Percentiles rank a stretch among this genome's conserved stretches.
phyloP scores from a whole-genome alignment of 2,329 filamentous ascomycete species.

The Neoascochyta sp. region DNA sequence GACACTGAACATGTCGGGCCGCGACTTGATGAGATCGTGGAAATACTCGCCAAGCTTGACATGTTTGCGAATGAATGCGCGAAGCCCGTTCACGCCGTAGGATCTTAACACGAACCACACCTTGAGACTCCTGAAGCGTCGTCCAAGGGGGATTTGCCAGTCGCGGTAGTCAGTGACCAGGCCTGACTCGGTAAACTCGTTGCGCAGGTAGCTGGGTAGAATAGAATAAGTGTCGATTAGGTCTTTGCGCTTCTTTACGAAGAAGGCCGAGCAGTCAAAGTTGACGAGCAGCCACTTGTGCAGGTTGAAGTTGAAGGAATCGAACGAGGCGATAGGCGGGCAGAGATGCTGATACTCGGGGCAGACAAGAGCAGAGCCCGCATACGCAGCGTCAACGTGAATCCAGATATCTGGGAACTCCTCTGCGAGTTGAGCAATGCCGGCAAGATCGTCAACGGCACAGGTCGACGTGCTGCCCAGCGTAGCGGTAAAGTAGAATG shows the following conservation, averaged over 20 bases:
- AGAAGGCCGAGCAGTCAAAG: slow-evolving; percentile 78
- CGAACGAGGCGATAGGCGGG: slow-evolving; percentile 61
- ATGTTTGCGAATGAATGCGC: slow-evolving; percentile 66
- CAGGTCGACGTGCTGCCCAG: slow-evolving; percentile 87
- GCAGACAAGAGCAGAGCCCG: slow-evolving; percentile 76
- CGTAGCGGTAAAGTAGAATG: slow-evolving; percentile 81
- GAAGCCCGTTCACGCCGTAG: slow-evolving; percentile 75
- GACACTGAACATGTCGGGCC: slow-evolving; percentile 70
- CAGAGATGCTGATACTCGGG: slow-evolving; percentile 74
- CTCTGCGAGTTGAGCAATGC: slow-evolving; percentile 57
- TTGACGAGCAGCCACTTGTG: slow-evolving; percentile 97
- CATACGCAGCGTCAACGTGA: slow-evolving; percentile 91
- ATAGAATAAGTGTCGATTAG: slow-evolving; percentile 78
- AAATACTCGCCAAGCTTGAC: slow-evolving; percentile 69
- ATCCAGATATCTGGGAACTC: slow-evolving; percentile 71
- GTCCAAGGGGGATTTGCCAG: slow-evolving; percentile 92
- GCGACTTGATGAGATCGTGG: slow-evolving; percentile 53
- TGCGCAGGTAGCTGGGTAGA: slow-evolving; percentile 76
- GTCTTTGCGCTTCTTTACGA: slow-evolving; percentile 68
- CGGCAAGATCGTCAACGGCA: slow-evolving; percentile 75
- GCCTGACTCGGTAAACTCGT: slow-evolving; percentile 73
- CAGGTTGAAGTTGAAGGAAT: slow-evolving; percentile 93
- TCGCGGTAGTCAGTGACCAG: slow-evolving; percentile 93
- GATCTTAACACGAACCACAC: slow-evolving; percentile 90
- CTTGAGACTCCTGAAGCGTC: slow-evolving; percentile 84